A percentile compares a stretch with the other conserved stretches of the same genome.
Evolutionary conservation across 2,329 filamentous ascomycete species (phyloP).

Genomic region (Aspergillus viridinutans): DNA sequence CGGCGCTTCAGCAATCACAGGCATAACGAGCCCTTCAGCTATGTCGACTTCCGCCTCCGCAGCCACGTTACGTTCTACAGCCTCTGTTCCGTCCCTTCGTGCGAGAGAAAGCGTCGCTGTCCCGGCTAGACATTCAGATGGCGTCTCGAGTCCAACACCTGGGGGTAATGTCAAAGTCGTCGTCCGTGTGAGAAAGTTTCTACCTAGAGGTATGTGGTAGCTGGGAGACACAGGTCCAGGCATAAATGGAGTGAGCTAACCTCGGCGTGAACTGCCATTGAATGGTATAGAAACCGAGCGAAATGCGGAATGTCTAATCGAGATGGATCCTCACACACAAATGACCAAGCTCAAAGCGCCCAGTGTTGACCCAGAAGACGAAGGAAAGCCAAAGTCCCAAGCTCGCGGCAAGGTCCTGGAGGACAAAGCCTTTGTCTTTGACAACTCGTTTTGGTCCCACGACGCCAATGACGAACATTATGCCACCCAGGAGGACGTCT

Average conservation of each 20-base stretch:
- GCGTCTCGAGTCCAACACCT: conserved; percentile 46
- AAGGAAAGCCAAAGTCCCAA: conserved; percentile 56
- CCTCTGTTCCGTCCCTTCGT: conserved; percentile 73
- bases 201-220: conserved; percentile 62
- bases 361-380: conserved; percentile 46
- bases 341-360: conserved; percentile 76
- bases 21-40: conserved; percentile 35
- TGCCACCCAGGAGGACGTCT: conserved; percentile 87
- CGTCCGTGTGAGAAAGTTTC: conserved; percentile 73
- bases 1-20: conserved; percentile 30
- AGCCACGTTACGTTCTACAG: conserved; percentile 53
- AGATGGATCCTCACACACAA: conserved; percentile 86
- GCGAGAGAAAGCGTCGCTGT: conserved; percentile 66
- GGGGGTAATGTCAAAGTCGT: conserved; percentile 80
- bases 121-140: conserved; percentile 45
- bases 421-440: conserved; percentile 90
- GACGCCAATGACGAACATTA: conserved; percentile 75
- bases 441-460: conserved; percentile 98
- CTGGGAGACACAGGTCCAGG: neutral
- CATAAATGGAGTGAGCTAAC: neutral
- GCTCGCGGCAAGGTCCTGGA: conserved; percentile 68
- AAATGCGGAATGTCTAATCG: conserved; percentile 76
- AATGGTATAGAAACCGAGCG: conserved; percentile 66
- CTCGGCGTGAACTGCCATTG: neutral
- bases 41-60: conserved; percentile 35